Conservation (phyloP, 2,329 filamentous ascomycete species). For the Rachicladosporium sp. region DNA sequence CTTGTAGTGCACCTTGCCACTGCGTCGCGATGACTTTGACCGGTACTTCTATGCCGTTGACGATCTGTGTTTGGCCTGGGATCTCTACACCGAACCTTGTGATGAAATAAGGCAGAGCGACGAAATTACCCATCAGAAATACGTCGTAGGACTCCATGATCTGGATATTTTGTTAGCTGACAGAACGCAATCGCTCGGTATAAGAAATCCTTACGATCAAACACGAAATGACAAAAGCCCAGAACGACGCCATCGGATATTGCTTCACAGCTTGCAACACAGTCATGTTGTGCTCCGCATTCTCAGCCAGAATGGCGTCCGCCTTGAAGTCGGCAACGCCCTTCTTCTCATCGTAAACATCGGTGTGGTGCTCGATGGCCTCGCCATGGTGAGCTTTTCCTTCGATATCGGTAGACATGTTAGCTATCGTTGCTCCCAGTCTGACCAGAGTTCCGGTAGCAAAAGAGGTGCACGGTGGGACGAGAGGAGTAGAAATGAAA, state of each 20-base stretch:
- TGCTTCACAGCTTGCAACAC: constrained; percentile 39
- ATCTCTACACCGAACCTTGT: constrained; percentile 33
- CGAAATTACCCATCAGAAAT: constrained; percentile 49
- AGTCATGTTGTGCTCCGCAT: constrained; percentile 38
- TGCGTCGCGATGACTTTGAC: constrained; percentile 34
- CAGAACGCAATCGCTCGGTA: constrained; percentile 3
- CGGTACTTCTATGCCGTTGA: constrained; percentile 10
- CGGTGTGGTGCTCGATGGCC: background rate
- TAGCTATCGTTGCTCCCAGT: too few relatives aligned
- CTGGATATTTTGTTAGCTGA: constrained; percentile 26
- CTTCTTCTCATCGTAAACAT: constrained; percentile 12
- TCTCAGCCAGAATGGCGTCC: constrained; percentile 47
- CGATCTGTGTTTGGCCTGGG: constrained; percentile 3
- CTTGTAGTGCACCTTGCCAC: constrained; percentile 49
- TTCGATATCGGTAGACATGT: too few relatives aligned
- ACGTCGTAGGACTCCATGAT: constrained; percentile 55
- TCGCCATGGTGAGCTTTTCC: too few relatives aligned
- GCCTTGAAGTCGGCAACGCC: constrained; percentile 32
- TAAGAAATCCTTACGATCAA: constrained; percentile 37
- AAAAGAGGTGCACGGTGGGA: too few relatives aligned
- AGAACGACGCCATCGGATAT: constrained; percentile 42
- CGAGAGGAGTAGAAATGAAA: too few relatives aligned
- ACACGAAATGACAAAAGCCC: constrained; percentile 45
- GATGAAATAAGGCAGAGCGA: constrained; percentile 39
- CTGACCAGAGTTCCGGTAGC: too few relatives aligned